A percentile compares a stretch with the other conserved stretches of the same genome.
These are phyloP conservation scores for Adansonia madagascariensis DNA, from an alignment of 441 rosid genomes.

Conservation along the genomic window DNA sequence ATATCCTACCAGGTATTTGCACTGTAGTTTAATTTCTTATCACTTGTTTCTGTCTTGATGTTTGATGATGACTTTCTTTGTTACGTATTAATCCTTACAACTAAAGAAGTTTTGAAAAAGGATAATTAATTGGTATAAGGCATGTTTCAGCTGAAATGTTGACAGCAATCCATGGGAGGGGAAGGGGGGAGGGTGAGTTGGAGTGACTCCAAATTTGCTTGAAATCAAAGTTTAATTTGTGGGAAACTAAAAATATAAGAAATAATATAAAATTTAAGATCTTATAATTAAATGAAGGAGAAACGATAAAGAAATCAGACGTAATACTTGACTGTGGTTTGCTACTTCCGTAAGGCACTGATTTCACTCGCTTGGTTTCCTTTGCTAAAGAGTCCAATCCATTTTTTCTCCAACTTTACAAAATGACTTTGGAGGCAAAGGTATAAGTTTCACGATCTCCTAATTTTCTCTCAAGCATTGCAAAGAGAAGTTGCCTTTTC, in stretches of 20 bases:
- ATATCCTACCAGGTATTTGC: conserved; percentile 78
- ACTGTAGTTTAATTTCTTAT: neutral
- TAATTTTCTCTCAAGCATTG: neutral
- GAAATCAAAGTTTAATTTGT: neutral
- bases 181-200: neutral
- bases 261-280: neutral
- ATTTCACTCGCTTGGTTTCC: neutral
- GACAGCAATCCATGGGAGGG: neutral
- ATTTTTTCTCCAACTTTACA: neutral
- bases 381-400: neutral
- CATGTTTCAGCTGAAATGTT: neutral
- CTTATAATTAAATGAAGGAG: neutral
- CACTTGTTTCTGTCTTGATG: neutral
- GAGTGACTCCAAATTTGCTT: neutral
- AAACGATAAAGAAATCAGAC: neutral
- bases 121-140: neutral
- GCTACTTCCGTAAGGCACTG: neutral
- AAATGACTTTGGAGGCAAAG: neutral
- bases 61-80: neutral
- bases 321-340: neutral
- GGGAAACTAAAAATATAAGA: neutral
- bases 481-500: neutral
- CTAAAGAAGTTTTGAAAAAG: neutral
- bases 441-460: neutral
- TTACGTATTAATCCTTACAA: neutral